Evolutionary conservation across 495 filamentous ascomycete species (phyloP).

Genomic region (Hypoxylon lienhwacheense): DNA sequence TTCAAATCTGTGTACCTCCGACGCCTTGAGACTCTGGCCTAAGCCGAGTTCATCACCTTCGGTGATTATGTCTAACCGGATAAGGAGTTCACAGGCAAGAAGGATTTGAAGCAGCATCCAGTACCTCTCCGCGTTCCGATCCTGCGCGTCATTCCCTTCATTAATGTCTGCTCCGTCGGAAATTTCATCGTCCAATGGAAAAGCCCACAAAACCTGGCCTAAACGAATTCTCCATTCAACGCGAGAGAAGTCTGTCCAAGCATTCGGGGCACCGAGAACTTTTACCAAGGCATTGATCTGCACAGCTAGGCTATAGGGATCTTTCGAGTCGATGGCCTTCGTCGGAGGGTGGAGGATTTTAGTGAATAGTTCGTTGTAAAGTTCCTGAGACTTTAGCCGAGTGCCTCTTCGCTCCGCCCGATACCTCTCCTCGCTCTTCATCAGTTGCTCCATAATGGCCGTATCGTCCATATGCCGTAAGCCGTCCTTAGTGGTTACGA

Average conservation of each 20-base stretch:
- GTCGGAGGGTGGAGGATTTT: slow-evolving; percentile 61
- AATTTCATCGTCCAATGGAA: slow-evolving; percentile 56
- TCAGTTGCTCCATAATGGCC: slow-evolving; percentile 54
- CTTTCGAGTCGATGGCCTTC: slow-evolving; percentile 56
- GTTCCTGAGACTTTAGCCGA: slow-evolving; percentile 44
- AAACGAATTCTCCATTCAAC: slow-evolving; percentile 78
- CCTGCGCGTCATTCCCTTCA: slow-evolving; percentile 46
- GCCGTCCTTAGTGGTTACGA: slow-evolving; percentile 52
- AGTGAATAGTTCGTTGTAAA: slow-evolving; percentile 64
- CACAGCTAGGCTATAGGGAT: slow-evolving; percentile 61
- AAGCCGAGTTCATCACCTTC: slow-evolving; percentile 55
- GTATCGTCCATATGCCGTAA: slow-evolving; percentile 56
- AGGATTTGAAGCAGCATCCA: slow-evolving; percentile 81
- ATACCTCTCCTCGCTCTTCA: slow-evolving; percentile 52
- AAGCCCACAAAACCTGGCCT: slow-evolving; percentile 81
- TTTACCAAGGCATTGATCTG: slow-evolving; percentile 61
- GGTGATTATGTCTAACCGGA: slow-evolving; percentile 73
- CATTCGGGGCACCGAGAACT: slow-evolving; percentile 55
- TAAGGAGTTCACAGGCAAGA: slow-evolving; percentile 73
- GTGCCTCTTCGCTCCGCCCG: slow-evolving; percentile 42
- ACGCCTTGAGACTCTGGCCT: slow-evolving; percentile 51
- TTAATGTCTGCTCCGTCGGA: slow-evolving; percentile 46
- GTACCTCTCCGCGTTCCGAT: slow-evolving; percentile 60
- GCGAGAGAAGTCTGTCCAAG: slow-evolving; percentile 78
- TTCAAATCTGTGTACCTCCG: slow-evolving; percentile 66